Percentiles rank a stretch among this genome's conserved stretches.
phyloP scores from a whole-genome alignment of 2,329 filamentous ascomycete species.

The Davidsoniella australis region DNA sequence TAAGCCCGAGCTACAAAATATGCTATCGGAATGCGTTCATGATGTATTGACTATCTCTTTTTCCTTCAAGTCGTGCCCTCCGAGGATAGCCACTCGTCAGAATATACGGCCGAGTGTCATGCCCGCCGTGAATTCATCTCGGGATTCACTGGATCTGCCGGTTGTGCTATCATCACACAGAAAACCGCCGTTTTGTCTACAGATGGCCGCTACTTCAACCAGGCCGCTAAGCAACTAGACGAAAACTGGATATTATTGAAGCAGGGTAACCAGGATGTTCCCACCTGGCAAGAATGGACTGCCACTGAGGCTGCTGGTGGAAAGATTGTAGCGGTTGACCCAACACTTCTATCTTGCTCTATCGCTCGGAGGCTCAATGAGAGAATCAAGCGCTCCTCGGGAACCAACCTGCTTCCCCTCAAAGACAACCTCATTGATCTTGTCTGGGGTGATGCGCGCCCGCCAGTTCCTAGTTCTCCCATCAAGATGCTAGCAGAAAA shows the following conservation, averaged over 20 bases:
- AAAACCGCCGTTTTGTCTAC: constrained; percentile 83
- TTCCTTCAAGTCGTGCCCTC: constrained; percentile 64
- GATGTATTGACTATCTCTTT: constrained; percentile 21
- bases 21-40: not conserved
- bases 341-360: constrained; percentile 60
- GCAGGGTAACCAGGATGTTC: constrained; percentile 82
- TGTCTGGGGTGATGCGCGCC: constrained; percentile 66
- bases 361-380: constrained; percentile 55
- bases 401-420: constrained; percentile 57
- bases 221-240: constrained; percentile 81
- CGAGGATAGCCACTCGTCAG: constrained; percentile 92
- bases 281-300: constrained; percentile 94
- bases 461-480: constrained; percentile 56
- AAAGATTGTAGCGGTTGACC: constrained; percentile 81
- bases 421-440: constrained; percentile 74
- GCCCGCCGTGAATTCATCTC: constrained; percentile 79
- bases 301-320: constrained; percentile 72
- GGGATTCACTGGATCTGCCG: constrained; percentile 88
- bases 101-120: constrained; percentile 96
- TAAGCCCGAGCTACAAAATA: constrained; percentile 27
- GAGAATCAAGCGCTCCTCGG: constrained; percentile 74
- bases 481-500: constrained; percentile 55
- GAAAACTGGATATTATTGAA: constrained; percentile 82
- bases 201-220: constrained; percentile 95
- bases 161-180: constrained; percentile 73